Evolutionary conservation across 2,329 filamentous ascomycete species (phyloP).

Genomic region (Alternaria sp.): DNA sequence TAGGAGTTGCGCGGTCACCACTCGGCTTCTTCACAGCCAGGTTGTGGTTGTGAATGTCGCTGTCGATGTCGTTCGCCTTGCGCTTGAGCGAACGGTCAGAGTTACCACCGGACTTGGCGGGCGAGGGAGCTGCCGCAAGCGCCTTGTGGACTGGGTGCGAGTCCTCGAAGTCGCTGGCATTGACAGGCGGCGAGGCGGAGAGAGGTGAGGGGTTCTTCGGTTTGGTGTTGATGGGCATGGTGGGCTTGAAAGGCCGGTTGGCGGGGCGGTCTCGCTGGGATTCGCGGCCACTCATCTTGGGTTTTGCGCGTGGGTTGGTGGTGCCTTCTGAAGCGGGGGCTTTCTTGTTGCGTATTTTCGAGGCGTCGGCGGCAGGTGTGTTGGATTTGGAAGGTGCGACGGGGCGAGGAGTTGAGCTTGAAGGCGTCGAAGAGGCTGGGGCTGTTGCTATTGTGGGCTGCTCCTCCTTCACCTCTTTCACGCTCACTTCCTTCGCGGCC

Average conservation of each 20-base stretch:
- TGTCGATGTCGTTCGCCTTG: constrained; percentile 51
- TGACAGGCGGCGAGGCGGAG: constrained; percentile 66
- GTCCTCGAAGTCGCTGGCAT: constrained; percentile 63
- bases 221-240: constrained; percentile 54
- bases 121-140: constrained; percentile 43
- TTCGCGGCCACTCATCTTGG: constrained; percentile 37
- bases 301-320: constrained; percentile 37
- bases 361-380: constrained; percentile 26
- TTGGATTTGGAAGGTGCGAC: constrained; percentile 26
- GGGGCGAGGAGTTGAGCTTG: constrained; percentile 21
- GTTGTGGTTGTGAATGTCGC: constrained; percentile 46
- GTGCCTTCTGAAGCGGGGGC: constrained; percentile 25
- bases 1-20: constrained; percentile 35
- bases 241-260: constrained; percentile 34
- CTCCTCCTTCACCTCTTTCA: constrained; percentile 33
- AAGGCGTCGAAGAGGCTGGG: constrained; percentile 19
- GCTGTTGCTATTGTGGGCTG: constrained; percentile 25
- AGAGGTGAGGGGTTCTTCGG: constrained; percentile 68
- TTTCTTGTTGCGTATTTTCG: constrained; percentile 41
- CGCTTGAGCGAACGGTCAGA: constrained; percentile 47
- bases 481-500: constrained; percentile 30
- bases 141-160: constrained; percentile 49
- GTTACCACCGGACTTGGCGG: constrained; percentile 41
- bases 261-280: constrained; percentile 24
- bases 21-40: constrained; percentile 43